Evolutionary conservation across 1,284 basidiomycete genomes (phyloP), one percentile per base, ranked within the genome.

Genomic region (Inonotus obliquus): DNA sequence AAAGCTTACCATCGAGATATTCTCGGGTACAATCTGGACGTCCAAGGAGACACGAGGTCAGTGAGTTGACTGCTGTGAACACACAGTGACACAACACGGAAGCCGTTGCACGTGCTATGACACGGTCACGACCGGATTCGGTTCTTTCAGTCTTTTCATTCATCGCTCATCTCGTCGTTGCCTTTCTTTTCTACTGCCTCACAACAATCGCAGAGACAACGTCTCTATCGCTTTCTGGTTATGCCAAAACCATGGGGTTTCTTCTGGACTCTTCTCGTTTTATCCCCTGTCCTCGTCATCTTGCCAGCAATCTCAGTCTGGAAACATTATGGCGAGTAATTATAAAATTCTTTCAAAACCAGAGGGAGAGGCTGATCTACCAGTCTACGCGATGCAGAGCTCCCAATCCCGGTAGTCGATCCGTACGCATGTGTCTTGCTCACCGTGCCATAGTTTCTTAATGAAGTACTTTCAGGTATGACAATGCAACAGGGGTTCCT

Each of bases 401-500:
- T 59, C 21, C 57, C 58, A 25, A 25, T 41, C 14, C 58, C 59
- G 11, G 38, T 60, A 2, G 23, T 35, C 23, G 58, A 63, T 27
- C 45, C 37, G 61, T 63, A 49, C 27, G 56, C 17, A 32, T 21
- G 17, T 38, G 11, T 23, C 75, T 61, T 38, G 62, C 21, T 9
- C 48, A 47, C 10, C 38, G 21, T 37, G n/a, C 13, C 17, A 25
- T 32, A 17, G 17, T 23, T 23, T 49, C n/a, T 37, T 32, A 32
- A 32, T 32, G 54, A 35, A 25, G n/a, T 11, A 13, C 14, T 21
- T 35, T 14, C 25, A 62, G 61, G 11, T 47, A 54, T 35, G 44
- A 89, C 70, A 77, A 84, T 4, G 62, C 69, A 14, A 87, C 85
- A 0, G 76, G 76, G 39, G 72, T 84, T 2, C 86, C 89, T 2